These are phyloP conservation scores for Strobilomyces dryophilus DNA, from an alignment of 768 basidiomycete genomes.

Conservation along the genomic window DNA sequence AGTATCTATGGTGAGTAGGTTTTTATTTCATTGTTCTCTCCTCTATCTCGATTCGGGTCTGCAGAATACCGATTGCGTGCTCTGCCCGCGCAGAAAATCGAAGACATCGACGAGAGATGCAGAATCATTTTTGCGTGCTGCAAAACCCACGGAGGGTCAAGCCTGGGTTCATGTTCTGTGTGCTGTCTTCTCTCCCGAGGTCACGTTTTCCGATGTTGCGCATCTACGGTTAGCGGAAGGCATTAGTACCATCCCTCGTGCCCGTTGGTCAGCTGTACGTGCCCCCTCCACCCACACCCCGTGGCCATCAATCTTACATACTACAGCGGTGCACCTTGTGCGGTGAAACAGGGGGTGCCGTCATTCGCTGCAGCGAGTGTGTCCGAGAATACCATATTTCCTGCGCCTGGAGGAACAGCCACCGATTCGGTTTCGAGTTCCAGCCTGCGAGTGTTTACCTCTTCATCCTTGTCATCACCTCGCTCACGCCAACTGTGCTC, in stretches of 20 bases:
- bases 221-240: constrained; percentile 82
- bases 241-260: constrained; percentile 63
- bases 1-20: constrained; percentile 64
- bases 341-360: constrained; percentile 66
- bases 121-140: constrained; percentile 67
- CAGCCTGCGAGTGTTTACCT: constrained; percentile 53
- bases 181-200: constrained; percentile 81
- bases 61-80: constrained; percentile 78
- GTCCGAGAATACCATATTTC: constrained; percentile 76
- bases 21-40: neutral
- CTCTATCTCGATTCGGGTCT: constrained; percentile 1
- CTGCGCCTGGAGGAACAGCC: constrained; percentile 84
- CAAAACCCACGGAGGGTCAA: constrained; percentile 90
- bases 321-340: constrained; percentile 75
- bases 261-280: constrained; percentile 74
- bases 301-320: constrained; percentile 7
- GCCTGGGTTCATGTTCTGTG: constrained; percentile 92
- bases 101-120: constrained; percentile 42
- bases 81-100: constrained; percentile 60
- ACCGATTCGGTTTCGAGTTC: constrained; percentile 91
- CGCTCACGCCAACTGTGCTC: neutral
- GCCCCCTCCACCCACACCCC: neutral
- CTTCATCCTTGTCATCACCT: neutral
- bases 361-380: constrained; percentile 83
- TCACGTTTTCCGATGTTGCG: constrained; percentile 73